Percentiles rank a stretch among this genome's conserved stretches.
Evolutionary conservation across 148 eudicot species (phyloP).

Genomic region (Agrostemma githago): DNA sequence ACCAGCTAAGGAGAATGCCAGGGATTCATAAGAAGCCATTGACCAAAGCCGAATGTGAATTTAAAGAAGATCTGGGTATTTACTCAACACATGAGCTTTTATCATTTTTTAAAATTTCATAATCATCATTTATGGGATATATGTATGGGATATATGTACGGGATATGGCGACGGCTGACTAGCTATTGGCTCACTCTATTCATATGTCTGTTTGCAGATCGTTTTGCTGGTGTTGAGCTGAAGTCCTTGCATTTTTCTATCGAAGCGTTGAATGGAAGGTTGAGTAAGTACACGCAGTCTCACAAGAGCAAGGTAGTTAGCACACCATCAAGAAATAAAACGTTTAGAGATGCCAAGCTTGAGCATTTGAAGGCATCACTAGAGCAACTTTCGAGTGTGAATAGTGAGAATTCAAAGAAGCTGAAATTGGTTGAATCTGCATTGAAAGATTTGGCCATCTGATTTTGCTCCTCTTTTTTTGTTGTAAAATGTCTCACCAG

Average conservation of each 20-base stretch:
- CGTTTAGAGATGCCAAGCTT: conserved; percentile 44
- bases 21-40: conserved; percentile 72
- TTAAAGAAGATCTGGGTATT: conserved; percentile 78
- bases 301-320: conserved; percentile 31
- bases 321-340: conserved; percentile 33
- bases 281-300: conserved; percentile 52
- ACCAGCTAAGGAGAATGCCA: conserved; percentile 56
- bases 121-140: background rate
- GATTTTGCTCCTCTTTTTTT: conserved; percentile 9
- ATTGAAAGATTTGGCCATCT: conserved; percentile 30
- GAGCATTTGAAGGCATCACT: conserved; percentile 61
- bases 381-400: conserved; percentile 75
- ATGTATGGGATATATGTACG: background rate
- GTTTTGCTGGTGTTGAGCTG: conserved; percentile 63
- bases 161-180: background rate
- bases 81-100: background rate
- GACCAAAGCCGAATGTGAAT: conserved; percentile 77
- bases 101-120: background rate
- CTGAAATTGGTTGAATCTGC: conserved; percentile 77
- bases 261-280: conserved; percentile 65
- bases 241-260: conserved; percentile 78
- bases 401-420: conserved; percentile 70
- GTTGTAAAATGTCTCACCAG: background rate
- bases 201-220: conserved; percentile 49
- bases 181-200: background rate